phyloP scores from a whole-genome alignment of 148 eudicot species.

The Silene uniflora region DNA sequence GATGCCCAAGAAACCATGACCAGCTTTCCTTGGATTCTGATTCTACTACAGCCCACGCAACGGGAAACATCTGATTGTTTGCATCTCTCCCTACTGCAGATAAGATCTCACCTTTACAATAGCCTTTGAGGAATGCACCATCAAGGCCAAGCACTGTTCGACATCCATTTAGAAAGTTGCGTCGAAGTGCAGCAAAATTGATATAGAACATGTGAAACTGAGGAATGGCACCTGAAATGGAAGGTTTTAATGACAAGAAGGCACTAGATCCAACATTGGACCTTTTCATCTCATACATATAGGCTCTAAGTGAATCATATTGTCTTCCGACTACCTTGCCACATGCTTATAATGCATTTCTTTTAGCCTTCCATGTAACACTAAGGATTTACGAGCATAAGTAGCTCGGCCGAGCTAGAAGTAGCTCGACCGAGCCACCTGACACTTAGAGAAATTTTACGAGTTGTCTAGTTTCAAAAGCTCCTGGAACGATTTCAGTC shows the following conservation, averaged over 20 bases:
- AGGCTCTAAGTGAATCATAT: slow-evolving; percentile 1
- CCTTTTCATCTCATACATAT: slow-evolving; percentile 1
- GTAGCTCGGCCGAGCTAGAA: too few species aligned
- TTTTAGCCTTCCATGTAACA: slow-evolving; percentile 10
- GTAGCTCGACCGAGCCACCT: too few species aligned
- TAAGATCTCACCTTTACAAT: neutral
- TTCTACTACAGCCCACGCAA: neutral
- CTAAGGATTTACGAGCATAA: too few species aligned
- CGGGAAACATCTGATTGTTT: too few species aligned
- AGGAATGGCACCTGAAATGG: neutral
- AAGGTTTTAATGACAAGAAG: neutral
- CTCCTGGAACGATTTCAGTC: too few species aligned
- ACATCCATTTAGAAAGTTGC: neutral
- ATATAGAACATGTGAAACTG: slow-evolving; percentile 7
- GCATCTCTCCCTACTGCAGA: slow-evolving; percentile 6
- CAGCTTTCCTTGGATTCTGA: neutral
- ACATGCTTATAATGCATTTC: neutral
- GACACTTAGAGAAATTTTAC: too few species aligned
- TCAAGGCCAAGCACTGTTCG: neutral
- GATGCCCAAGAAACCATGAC: neutral
- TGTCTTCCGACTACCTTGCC: neutral
- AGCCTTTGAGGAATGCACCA: slow-evolving; percentile 4
- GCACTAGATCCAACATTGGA: neutral
- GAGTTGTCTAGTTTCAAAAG: too few species aligned
- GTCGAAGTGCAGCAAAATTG: neutral